Evolutionary conservation across 805 yeast species (phyloP).

Genomic region (Pichia deserticola): DNA sequence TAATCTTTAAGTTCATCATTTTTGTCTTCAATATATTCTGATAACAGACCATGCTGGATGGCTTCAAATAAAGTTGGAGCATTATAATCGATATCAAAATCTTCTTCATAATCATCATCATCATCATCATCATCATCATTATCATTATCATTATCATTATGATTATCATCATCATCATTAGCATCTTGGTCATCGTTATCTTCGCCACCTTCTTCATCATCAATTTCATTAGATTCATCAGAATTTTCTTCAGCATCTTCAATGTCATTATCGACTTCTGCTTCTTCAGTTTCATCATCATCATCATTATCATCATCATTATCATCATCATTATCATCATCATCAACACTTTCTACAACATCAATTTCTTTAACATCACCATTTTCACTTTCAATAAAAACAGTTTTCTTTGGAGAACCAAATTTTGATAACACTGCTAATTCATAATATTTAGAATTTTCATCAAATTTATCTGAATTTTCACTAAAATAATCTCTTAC

Average conservation of each 20-base stretch:
- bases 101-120: conserved; percentile 10
- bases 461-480: conserved; percentile 17
- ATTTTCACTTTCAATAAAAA: conserved; percentile 12
- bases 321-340: conserved; percentile 65
- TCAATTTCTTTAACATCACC: conserved; percentile 1
- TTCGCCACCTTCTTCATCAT: conserved; percentile 21
- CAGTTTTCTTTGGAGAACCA: conserved; percentile 12
- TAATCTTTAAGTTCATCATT: conserved; percentile 25
- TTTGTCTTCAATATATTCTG: conserved; percentile 19
- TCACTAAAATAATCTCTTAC: conserved; percentile 17
- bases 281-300: conserved; percentile 67
- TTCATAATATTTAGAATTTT: conserved; percentile 23
- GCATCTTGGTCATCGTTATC: conserved; percentile 44
- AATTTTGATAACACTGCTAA: conserved; percentile 15
- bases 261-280: conserved; percentile 33
- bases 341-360: conserved; percentile 53
- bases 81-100: conserved; percentile 12
- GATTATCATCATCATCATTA: conserved; percentile 35
- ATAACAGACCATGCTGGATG: conserved; percentile 4
- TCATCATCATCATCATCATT: conserved; percentile 50
- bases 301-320: conserved; percentile 29
- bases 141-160: conserved; percentile 37
- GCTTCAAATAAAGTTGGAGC: conserved; percentile 8
- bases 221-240: conserved; percentile 32
- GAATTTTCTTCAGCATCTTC: conserved; percentile 39